These are phyloP conservation scores for Phytopythium boreale DNA, from an alignment of 352 stramenopile genomes.

Conservation along the genomic window DNA sequence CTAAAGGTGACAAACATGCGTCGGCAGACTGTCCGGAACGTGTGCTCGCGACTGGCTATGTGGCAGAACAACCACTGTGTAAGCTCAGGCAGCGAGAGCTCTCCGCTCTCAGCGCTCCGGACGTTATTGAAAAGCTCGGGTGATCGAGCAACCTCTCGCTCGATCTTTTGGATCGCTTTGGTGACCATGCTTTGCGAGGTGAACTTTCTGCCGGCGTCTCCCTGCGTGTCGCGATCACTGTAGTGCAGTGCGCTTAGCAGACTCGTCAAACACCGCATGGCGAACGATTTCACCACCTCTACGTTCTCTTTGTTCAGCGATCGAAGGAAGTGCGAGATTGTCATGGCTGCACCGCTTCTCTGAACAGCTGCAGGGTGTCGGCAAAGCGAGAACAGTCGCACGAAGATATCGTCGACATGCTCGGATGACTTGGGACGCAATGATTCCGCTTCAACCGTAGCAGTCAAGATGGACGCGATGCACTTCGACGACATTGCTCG, in stretches of 20 bases:
- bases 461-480: constrained; percentile 51
- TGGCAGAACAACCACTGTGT: constrained; percentile 45
- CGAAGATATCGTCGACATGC: constrained; percentile 47
- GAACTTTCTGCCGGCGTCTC: constrained; percentile 26
- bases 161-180: constrained; percentile 56
- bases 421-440: not conserved
- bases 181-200: constrained; percentile 57
- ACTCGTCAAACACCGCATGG: constrained; percentile 60
- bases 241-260: constrained; percentile 64
- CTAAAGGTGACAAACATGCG: constrained; percentile 50
- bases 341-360: constrained; percentile 57
- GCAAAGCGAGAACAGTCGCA: constrained; percentile 72
- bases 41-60: constrained; percentile 25
- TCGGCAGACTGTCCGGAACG: constrained; percentile 39
- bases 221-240: constrained; percentile 39
- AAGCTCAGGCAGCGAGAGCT: constrained; percentile 15
- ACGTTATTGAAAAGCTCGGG: constrained; percentile 40
- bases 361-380: constrained; percentile 56
- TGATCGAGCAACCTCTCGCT: constrained; percentile 51
- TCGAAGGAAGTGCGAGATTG: constrained; percentile 69
- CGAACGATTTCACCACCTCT: constrained; percentile 47
- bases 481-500: constrained; percentile 61
- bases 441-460: constrained; percentile 31
- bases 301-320: constrained; percentile 58
- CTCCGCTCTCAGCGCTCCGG: constrained; percentile 4